Evolutionary conservation across 2,329 filamentous ascomycete genomes (phyloP).

Genomic region (Venturia effusa): DNA sequence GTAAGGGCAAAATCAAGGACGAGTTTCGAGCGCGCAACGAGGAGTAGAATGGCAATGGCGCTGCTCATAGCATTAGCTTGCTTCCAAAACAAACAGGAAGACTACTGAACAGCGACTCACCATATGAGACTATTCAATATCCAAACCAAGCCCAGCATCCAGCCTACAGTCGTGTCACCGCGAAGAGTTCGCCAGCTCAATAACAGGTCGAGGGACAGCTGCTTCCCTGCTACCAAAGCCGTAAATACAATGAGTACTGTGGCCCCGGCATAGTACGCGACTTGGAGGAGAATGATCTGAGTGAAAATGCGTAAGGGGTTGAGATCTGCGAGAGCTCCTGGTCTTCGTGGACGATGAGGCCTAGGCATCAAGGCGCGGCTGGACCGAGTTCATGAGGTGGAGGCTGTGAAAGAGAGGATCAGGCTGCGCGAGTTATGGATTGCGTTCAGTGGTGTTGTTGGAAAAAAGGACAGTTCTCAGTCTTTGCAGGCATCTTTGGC

Average conservation of each 20-base stretch:
- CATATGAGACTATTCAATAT: constrained; percentile 25
- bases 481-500: neutral
- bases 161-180: constrained; percentile 58
- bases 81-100: neutral
- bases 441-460: neutral
- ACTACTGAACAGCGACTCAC: constrained; percentile 27
- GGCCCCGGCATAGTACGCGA: constrained; percentile 52
- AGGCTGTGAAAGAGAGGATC: neutral
- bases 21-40: constrained; percentile 83
- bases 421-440: neutral
- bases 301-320: constrained; percentile 55
- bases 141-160: constrained; percentile 59
- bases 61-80: constrained; percentile 36
- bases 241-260: constrained; percentile 56
- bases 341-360: constrained; percentile 51
- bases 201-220: constrained; percentile 47
- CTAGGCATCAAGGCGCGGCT: constrained; percentile 30
- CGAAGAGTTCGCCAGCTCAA: constrained; percentile 53
- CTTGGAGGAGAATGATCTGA: constrained; percentile 55
- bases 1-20: constrained; percentile 91
- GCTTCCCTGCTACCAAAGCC: constrained; percentile 52
- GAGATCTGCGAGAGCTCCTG: constrained; percentile 56
- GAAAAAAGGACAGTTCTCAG: neutral
- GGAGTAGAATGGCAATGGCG: constrained; percentile 68
- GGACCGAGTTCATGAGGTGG: neutral